phyloP scores from a whole-genome alignment of 1,139 yeast genomes.

The Yamadazyma songkhlaensis region DNA sequence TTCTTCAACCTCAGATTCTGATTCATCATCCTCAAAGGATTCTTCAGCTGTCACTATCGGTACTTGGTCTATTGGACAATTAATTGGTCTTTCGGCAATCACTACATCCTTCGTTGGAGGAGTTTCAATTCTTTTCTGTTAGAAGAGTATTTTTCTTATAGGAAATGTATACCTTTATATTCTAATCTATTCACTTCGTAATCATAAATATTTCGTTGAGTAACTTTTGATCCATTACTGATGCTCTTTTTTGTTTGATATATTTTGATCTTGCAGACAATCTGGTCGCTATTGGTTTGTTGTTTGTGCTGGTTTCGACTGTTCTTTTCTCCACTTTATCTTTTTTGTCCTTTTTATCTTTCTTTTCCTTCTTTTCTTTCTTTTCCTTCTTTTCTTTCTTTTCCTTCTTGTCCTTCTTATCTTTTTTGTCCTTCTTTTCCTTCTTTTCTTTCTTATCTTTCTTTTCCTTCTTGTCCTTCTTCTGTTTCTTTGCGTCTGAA shows the following conservation, averaged over 20 bases:
- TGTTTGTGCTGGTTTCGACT: slow-evolving; percentile 27
- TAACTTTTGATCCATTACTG: slow-evolving; percentile 85
- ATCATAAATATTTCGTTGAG: slow-evolving; percentile 92
- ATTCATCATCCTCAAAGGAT: slow-evolving; percentile 14
- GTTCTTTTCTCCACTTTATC: slow-evolving; percentile 8
- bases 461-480: slow-evolving; percentile 19
- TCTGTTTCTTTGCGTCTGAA: slow-evolving; percentile 22
- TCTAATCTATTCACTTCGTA: slow-evolving; percentile 30
- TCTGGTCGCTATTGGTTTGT: slow-evolving; percentile 51
- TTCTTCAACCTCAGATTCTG: slow-evolving; percentile 15
- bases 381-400: slow-evolving; percentile 24
- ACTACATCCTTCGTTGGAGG: slow-evolving; percentile 41
- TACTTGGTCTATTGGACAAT: slow-evolving; percentile 26
- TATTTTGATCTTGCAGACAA: slow-evolving; percentile 79
- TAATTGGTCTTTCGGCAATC: slow-evolving; percentile 29
- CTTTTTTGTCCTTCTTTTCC: slow-evolving; percentile 22
- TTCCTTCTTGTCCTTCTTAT: slow-evolving; percentile 22
- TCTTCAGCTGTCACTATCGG: slow-evolving; percentile 20
- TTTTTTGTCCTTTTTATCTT: slow-evolving; percentile 1
- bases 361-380: slow-evolving; percentile 21
- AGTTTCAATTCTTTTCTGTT: slow-evolving; percentile 28
- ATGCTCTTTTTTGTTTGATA: slow-evolving; percentile 86
- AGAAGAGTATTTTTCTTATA: neutral
- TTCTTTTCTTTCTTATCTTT: slow-evolving; percentile 28
- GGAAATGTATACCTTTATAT: neutral